phyloP scores from a whole-genome alignment of 2,329 filamentous ascomycete species.

The Penicillium sp. region DNA sequence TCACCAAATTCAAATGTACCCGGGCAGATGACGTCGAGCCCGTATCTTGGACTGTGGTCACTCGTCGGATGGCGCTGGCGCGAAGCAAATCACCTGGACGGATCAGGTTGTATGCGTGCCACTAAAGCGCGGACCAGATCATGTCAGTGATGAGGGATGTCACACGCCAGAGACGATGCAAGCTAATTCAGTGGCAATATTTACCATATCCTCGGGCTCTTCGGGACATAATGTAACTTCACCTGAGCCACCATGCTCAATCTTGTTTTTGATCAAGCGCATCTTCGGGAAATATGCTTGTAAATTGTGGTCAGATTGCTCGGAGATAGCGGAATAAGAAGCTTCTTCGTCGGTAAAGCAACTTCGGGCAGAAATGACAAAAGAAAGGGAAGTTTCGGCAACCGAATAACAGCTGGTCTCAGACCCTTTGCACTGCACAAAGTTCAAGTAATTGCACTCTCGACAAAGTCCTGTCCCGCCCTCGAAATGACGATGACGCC shows the following conservation, averaged over 20 bases:
- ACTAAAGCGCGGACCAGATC: constrained; percentile 39
- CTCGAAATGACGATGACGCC: too few species aligned
- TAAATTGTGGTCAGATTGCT: too few species aligned
- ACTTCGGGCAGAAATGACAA: too few species aligned
- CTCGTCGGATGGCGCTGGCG: constrained; percentile 60
- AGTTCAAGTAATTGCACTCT: too few species aligned
- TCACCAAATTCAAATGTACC: constrained; percentile 59
- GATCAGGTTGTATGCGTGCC: constrained; percentile 71
- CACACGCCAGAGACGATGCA: too few species aligned
- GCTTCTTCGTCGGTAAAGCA: too few species aligned
- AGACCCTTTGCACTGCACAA: too few species aligned
- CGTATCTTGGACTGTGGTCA: constrained; percentile 54
- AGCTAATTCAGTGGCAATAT: neutral
- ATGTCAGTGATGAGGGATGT: constrained; percentile 3
- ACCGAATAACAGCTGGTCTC: too few species aligned
- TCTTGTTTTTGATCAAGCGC: constrained; percentile 61
- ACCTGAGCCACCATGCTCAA: constrained; percentile 62
- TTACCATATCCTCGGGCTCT: constrained; percentile 69
- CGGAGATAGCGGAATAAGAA: too few species aligned
- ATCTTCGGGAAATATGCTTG: constrained; percentile 39
- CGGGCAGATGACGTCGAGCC: constrained; percentile 59
- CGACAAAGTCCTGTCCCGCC: neutral
- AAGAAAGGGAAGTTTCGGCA: too few species aligned
- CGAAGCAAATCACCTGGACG: constrained; percentile 58
- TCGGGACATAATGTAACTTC: constrained; percentile 62